Percentiles rank a stretch among this genome's conserved stretches.
Evolutionary conservation across 169 alveolate genomes (phyloP).

Genomic region (Plasmodium chabaudi): DNA sequence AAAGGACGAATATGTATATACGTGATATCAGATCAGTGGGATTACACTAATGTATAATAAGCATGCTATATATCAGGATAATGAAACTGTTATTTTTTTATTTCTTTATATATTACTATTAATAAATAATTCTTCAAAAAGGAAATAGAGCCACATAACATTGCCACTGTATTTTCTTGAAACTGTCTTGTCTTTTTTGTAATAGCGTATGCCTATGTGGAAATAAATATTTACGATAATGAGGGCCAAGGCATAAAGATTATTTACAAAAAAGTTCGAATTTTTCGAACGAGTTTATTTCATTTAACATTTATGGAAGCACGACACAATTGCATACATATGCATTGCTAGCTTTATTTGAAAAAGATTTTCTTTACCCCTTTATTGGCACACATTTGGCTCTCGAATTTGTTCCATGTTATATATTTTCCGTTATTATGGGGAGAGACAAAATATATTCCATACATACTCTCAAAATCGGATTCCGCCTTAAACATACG

Average conservation of each 20-base stretch:
- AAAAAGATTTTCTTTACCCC: background rate
- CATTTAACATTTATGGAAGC: background rate
- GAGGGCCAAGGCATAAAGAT: too few relatives aligned
- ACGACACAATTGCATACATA: background rate
- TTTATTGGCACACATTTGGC: conserved; percentile 15
- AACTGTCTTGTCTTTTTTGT: background rate
- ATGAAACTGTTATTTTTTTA: background rate
- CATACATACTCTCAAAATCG: conserved; percentile 30
- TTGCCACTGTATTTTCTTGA: conserved; percentile 6
- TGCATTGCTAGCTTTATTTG: background rate
- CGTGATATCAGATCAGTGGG: background rate
- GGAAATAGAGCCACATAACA: conserved; percentile 24
- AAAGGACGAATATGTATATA: background rate
- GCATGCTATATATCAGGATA: background rate
- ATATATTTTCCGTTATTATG: conserved; percentile 37
- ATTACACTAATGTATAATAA: background rate
- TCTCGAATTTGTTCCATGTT: conserved; percentile 58
- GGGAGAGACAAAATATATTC: conserved; percentile 46
- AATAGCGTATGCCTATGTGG: background rate
- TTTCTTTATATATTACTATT: conserved; percentile 22
- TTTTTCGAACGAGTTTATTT: too few relatives aligned
- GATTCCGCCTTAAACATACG: conserved; percentile 7
- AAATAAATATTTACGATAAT: background rate
- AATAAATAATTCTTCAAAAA: conserved; percentile 42
- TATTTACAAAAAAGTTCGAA: too few relatives aligned